Conservation (phyloP, 441 rosid genomes). For the Raphanus hybrid region DNA sequence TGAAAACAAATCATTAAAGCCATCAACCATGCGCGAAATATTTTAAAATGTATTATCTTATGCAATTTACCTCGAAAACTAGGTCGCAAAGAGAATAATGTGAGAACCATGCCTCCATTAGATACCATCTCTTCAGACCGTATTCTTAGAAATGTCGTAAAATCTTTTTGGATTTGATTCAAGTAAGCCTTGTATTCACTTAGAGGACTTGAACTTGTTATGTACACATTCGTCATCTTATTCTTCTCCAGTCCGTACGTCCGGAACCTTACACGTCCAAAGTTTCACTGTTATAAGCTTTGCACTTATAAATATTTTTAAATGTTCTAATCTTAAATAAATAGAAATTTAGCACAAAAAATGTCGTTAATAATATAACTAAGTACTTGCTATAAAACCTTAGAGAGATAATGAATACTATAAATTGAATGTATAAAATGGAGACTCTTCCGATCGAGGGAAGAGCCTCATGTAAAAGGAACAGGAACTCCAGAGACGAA, state of each 20-base stretch:
- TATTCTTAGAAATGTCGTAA: neutral
- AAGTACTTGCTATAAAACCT: constrained; percentile 33
- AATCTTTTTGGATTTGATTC: neutral
- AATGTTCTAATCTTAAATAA: too few species aligned
- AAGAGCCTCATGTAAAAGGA: constrained; percentile 51
- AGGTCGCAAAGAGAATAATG: neutral
- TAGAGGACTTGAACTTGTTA: constrained; percentile 2
- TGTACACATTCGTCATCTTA: neutral
- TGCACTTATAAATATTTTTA: neutral
- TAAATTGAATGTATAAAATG: constrained; percentile 47
- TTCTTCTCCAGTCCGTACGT: neutral
- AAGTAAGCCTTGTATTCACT: neutral
- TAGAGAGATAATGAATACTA: constrained; percentile 48
- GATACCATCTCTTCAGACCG: neutral
- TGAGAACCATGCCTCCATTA: constrained; percentile 4
- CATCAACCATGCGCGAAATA: neutral
- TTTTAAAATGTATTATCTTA: too few species aligned
- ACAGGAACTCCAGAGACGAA: constrained; percentile 47
- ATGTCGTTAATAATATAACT: neutral
- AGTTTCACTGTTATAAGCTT: neutral
- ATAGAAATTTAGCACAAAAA: too few species aligned
- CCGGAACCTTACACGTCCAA: neutral
- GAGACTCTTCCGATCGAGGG: constrained; percentile 33
- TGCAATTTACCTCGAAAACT: neutral
- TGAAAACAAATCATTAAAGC: neutral